These are phyloP conservation scores for Aquilaria malaccensis DNA, from an alignment of 345 rosid genomes.

Conservation along the genomic window DNA sequence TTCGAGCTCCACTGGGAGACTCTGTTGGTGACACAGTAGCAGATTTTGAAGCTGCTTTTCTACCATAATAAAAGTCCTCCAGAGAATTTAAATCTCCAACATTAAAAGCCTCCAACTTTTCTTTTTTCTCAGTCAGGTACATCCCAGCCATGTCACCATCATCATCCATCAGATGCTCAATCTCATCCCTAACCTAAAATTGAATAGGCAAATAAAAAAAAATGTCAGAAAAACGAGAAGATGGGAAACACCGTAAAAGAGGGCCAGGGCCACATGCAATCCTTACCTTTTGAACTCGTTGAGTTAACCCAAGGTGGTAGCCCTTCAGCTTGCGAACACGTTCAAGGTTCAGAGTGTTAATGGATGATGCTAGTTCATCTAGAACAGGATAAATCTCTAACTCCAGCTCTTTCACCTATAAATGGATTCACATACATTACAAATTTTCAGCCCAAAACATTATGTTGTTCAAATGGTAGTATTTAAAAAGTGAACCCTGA, in stretches of 20 bases:
- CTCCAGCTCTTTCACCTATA: conserved; percentile 82
- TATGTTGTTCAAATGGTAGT: too few relatives aligned
- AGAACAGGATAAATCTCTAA: conserved; percentile 81
- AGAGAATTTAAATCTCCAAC: conserved; percentile 34
- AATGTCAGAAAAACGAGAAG: conserved; percentile 12
- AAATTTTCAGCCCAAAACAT: too few relatives aligned
- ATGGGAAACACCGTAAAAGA: background rate
- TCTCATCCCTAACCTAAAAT: conserved; percentile 82
- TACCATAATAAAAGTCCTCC: conserved; percentile 24
- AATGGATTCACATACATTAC: background rate
- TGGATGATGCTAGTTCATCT: conserved; percentile 81
- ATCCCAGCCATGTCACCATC: conserved; percentile 99
- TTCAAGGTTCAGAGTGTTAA: conserved; percentile 83
- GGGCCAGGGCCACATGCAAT: conserved; percentile 6
- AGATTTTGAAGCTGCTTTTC: conserved; percentile 49
- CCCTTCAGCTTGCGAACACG: conserved; percentile 88
- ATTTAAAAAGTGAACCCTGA: too few relatives aligned
- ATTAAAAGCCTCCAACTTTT: conserved; percentile 56
- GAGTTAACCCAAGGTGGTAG: conserved; percentile 80
- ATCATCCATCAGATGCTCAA: conserved; percentile 97
- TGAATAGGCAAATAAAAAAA: conserved; percentile 16
- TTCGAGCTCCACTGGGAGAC: conserved; percentile 38
- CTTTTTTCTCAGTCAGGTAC: conserved; percentile 93
- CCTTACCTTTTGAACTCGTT: conserved; percentile 90
- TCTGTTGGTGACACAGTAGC: conserved; percentile 85